Conservation (phyloP, 148 eudicot genomes). For the Amaranthus palmeri region DNA sequence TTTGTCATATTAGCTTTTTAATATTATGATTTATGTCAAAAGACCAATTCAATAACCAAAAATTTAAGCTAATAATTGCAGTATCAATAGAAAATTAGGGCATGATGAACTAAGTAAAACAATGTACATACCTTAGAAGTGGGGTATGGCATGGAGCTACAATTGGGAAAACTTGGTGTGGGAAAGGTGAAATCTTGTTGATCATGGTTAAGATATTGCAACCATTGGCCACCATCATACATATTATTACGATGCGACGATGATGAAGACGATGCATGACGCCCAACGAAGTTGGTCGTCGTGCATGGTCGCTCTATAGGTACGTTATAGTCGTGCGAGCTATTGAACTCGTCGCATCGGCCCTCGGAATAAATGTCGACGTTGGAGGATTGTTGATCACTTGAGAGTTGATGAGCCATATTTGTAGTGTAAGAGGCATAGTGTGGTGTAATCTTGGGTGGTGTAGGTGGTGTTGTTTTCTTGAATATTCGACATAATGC, state of each 20-base stretch:
- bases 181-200: conserved; percentile 43
- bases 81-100: conserved; percentile 27
- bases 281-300: conserved; percentile 15
- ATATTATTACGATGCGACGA: conserved; percentile 7
- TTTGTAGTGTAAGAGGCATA: conserved; percentile 15
- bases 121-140: conserved; percentile 57
- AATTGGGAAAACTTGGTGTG: conserved; percentile 36
- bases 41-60: no score
- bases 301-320: conserved; percentile 32
- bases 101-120: no score
- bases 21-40: no score
- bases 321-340: conserved; percentile 26
- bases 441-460: conserved; percentile 38
- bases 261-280: conserved; percentile 26
- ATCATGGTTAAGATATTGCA: conserved; percentile 48
- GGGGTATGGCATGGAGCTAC: conserved; percentile 38
- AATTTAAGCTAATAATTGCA: conserved; percentile 18
- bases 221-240: conserved; percentile 44
- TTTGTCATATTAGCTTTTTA: no score
- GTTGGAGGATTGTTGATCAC: conserved; percentile 53
- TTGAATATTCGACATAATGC: conserved; percentile 82
- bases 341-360: conserved; percentile 47
- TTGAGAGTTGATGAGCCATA: conserved; percentile 28
- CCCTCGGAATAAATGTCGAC: conserved; percentile 51
- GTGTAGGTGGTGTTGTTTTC: conserved; percentile 43